Base-by-base conservation (phyloP, 768 basidiomycete genomes). In the Glaciozyma martinii region DNA sequence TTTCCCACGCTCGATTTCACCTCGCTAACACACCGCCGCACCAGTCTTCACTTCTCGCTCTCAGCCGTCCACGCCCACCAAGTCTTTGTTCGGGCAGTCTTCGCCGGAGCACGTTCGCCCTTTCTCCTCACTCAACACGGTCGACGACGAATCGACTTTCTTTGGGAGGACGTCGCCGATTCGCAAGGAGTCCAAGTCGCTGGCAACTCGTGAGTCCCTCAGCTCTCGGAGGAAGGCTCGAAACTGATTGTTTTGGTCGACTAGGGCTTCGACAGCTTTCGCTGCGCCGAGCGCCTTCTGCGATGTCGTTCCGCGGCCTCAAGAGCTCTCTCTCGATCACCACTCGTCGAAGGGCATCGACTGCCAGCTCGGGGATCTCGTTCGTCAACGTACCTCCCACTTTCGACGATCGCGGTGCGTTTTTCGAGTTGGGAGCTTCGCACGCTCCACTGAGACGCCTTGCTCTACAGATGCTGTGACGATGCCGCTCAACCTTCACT, bases 231-330 rank as follows among this genome's bases (percentile, higher is more conserved):
- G 15, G 37, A 3, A 2, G 37, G 37, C 10, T 13, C 3, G 46
- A 8, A 10, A 16, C 46, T 47, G 46, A 47, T 7, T 16, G 10
- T 7, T 47, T 19, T 5, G 21, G 16, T 47, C 21, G 10, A 47
- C 19, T 37, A 56, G 55, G 40, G 21, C 0, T 70, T 19, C 62
- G 65, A 50, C 61, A 66, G 53, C 46, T 66, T 7, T 61, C 60
- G 19, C 21, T 69, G 6, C 60, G 56, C 30, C 60, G 56, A 16
- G 49, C 65, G 18, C 59, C 68, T 5, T 56, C 67, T 8, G n/a
- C 56, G n/a, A 25, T 61, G 19, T 62, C 57, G 10, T 59, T 68
- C 54, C n/a, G 57, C 15, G 58, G 59, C 9, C 40, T 66, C 32
- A 69, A 66, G 43, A 23, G 15, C 16, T 57, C 63, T 0, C 10